Evolutionary conservation across 768 basidiomycete genomes (phyloP).

Genomic region (Mycena leptocephala): DNA sequence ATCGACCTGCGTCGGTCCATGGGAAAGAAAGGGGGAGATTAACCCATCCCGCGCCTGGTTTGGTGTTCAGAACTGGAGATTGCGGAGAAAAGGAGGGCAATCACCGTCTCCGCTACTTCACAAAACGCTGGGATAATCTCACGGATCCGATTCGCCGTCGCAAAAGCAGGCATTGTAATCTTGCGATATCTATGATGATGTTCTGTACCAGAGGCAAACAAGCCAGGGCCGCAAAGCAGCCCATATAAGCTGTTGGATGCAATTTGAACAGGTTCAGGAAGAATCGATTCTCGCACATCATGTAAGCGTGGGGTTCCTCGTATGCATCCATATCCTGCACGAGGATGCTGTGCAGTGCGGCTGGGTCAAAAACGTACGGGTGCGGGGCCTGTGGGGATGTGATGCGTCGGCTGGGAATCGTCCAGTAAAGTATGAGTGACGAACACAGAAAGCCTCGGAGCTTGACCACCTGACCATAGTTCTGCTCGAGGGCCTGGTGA

Average conservation of each 20-base stretch:
- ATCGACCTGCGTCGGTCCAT: neutral
- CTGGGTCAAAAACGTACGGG: conserved; percentile 17
- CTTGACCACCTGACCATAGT: conserved; percentile 17
- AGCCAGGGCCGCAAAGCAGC: neutral
- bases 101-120: neutral
- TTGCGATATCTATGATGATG: conserved; percentile 7
- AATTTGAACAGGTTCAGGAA: neutral
- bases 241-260: neutral
- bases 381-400: neutral
- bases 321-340: neutral
- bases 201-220: neutral
- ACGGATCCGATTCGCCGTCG: neutral
- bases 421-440: neutral
- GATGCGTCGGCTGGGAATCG: too few relatives aligned
- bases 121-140: conserved; percentile 9
- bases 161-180: neutral
- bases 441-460: neutral
- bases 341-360: conserved; percentile 10
- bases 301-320: neutral
- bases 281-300: neutral
- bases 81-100: neutral
- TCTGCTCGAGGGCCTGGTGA: neutral
- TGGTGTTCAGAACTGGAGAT: neutral
- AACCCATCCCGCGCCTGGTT: conserved; percentile 1
- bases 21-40: neutral